Percentiles rank a stretch among this genome's conserved stretches.
These are phyloP conservation scores for Eutrema heterophyllum DNA, from an alignment of 345 rosid species.

Conservation along the genomic window DNA sequence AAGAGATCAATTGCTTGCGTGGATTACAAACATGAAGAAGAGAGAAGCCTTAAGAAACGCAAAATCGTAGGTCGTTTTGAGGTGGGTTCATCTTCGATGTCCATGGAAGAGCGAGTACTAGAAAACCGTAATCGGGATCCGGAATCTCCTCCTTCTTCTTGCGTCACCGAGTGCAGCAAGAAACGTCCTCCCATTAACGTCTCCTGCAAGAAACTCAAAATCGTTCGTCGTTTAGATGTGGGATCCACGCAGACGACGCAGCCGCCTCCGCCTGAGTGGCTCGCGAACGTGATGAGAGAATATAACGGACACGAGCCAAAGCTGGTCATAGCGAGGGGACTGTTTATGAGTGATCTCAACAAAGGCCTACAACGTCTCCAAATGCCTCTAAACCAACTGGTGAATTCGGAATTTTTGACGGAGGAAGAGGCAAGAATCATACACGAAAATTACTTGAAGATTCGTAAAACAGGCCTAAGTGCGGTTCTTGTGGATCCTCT, in stretches of 20 bases:
- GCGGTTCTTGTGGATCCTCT: slow-evolving; percentile 6
- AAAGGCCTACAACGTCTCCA: neutral
- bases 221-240: neutral
- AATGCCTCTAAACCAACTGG: neutral
- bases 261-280: neutral
- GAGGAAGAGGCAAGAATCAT: neutral
- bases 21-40: neutral
- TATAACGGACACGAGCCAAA: neutral
- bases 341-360: neutral
- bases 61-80: neutral
- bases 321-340: neutral
- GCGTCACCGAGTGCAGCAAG: neutral
- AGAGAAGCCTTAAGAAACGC: neutral
- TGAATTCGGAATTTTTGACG: neutral
- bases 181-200: neutral
- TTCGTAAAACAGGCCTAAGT: neutral
- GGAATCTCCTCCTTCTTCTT: neutral
- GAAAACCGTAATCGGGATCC: neutral
- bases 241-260: neutral
- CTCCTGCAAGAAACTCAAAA: neutral
- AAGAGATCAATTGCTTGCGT: neutral
- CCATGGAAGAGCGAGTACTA: neutral
- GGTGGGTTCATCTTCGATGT: neutral
- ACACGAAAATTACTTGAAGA: neutral
- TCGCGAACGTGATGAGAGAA: neutral